These are phyloP conservation scores for Lasiodiplodia hormozganensis DNA, from an alignment of 2,329 filamentous ascomycete species.

Conservation along the genomic window DNA sequence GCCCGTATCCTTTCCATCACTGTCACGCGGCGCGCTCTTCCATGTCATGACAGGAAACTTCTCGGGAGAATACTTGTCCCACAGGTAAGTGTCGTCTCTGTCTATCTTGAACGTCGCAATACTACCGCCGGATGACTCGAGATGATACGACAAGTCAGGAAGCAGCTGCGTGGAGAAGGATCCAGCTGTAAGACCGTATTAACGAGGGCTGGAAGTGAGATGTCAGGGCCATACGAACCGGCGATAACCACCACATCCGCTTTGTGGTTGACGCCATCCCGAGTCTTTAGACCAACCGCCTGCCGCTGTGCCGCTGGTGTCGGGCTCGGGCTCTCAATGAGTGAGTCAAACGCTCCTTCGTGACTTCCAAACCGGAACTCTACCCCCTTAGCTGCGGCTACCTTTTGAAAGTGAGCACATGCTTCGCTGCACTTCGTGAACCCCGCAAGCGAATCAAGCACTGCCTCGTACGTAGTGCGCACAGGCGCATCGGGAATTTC, in stretches of 20 bases:
- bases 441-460: slow-evolving; percentile 2
- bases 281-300: not conserved
- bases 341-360: not conserved
- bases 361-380: not conserved
- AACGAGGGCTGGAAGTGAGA: not conserved
- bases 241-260: not conserved
- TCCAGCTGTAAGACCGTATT: not conserved
- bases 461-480: not conserved
- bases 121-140: not conserved
- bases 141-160: not conserved
- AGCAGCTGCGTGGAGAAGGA: slow-evolving; percentile 3
- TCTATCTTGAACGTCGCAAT: slow-evolving; percentile 5
- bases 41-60: slow-evolving; percentile 1
- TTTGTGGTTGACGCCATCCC: not conserved
- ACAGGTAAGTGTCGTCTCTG: not conserved
- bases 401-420: not conserved
- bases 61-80: slow-evolving; percentile 1
- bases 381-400: not conserved
- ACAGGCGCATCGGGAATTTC: not conserved
- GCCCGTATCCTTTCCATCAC: not conserved
- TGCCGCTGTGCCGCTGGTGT: not conserved
- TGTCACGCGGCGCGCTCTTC: not conserved
- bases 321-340: not conserved
- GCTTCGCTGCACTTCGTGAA: slow-evolving; percentile 7
- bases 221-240: not conserved